Evolutionary conservation across 2,329 filamentous ascomycete species (phyloP), one percentile per base, ranked within the genome.

Genomic region (Claviceps paspali): DNA sequence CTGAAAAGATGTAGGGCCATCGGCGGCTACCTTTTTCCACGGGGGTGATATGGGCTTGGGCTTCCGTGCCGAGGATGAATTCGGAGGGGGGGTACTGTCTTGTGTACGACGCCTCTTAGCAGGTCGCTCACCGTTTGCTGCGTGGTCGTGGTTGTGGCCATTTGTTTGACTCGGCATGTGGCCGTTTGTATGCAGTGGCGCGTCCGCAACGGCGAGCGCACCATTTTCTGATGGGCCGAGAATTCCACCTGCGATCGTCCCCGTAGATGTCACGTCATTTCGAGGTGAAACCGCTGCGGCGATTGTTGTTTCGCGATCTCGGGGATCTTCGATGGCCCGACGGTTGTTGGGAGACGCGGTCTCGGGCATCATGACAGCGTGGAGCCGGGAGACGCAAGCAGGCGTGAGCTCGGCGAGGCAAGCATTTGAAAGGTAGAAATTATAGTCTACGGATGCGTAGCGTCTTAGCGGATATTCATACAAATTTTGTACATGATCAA

Each of bases 1-100:
- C 32, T 81, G 72, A 54, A 92, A 87, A 1, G 82, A 81, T 3
- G 88, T 91, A 17, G 91, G 91, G 0, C 91, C 91, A 21, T 93
- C 82, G 29, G 82, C 84, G 41, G 72, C 72, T 44, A 82, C 72
- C 51, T 76, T 83, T 64, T 91, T 96, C 91, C 91, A 98, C 17
- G 91, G 91, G 46, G 91, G 91, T 44, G 88, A 96, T 42, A 70
- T 67, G 37, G 64, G 62, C 38, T 61, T 62, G 0, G 45, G 42
- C 41, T 60, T 78, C 65, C 51, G 57, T 50, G 43, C 64, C 57
- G 49, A 40, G 41, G 56, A 50, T 33, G 45, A 56, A 52, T n/a
- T 28, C 5, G 38, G 42, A 1, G 50, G 52, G 24, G 65, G 63
- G 18, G 62, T 68, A 43, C 55, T 52, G 8, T 68, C 63, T 43